Evolutionary conservation across 495 filamentous ascomycete species (phyloP), one percentile per base, ranked within the genome.

Genomic region (Xylaria castorea): DNA sequence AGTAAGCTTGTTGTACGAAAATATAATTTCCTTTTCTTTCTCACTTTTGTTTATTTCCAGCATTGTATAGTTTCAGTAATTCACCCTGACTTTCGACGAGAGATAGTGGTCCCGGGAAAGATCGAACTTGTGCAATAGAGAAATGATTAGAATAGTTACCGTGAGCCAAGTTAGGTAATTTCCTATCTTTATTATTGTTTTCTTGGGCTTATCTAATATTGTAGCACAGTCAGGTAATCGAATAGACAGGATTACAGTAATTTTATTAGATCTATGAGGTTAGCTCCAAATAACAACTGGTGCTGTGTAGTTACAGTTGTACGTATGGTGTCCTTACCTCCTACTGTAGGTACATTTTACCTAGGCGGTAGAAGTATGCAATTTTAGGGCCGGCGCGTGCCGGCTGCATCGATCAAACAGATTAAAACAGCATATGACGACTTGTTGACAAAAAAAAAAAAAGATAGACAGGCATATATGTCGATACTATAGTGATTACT

Each of bases 181-280:
- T 60, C 32, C 55, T 60, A 60, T 60, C 55, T 60, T 58, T 60
- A 60, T 60, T 60, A 20, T 8, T 5, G 11, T 36, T 38, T 38
- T 18, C 34, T 12, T 25, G 11, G 18, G 58, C 58, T 61, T 61
- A 61, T 61, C 32, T 61, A 61, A 61, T 61, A 61, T 12, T 20
- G 30, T 11, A n/a, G 9, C 57, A 60, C 57, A 60, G 57, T 60
- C 32, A 60, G 57, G 57, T 22, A 27, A 34, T 6, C 51, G 51
- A 57, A 30, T 11, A 61, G 20, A 38, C 20, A 61, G 1, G 32
- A 61, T 61, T 40, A 61, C 34, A 61, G 58, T 61, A 61, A 38
- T 61, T 36, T 34, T 36, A 16, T 38, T 36, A 5, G 32, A 32
- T 20, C 18, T 38, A 38, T 61, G 16, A 30, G 14, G 27, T 16